Percentiles rank a stretch among this genome's conserved stretches.
These are phyloP conservation scores for Penicillium freii DNA, from an alignment of 2,329 filamentous ascomycete species.

Conservation along the genomic window DNA sequence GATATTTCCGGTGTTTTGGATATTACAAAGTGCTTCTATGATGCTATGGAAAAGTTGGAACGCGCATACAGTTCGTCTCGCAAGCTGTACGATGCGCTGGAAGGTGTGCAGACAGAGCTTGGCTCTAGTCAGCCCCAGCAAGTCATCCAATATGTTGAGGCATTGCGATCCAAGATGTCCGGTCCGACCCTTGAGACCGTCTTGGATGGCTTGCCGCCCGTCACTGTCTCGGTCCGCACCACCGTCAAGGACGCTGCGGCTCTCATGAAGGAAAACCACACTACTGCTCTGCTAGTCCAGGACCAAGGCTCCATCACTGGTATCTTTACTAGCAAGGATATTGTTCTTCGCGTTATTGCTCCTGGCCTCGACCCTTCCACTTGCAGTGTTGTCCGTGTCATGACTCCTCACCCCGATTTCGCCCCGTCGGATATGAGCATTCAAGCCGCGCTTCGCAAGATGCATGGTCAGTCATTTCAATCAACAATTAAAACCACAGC, in stretches of 20 bases:
- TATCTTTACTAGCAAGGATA: conserved; percentile 99
- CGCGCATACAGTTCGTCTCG: conserved; percentile 96
- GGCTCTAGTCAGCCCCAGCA: conserved; percentile 95
- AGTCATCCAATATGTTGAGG: conserved; percentile 98
- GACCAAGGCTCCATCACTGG: conserved; percentile 96
- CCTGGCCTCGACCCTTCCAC: conserved; percentile 89
- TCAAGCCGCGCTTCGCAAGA: conserved; percentile 94
- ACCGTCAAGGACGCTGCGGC: conserved; percentile 94
- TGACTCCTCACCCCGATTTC: conserved; percentile 99
- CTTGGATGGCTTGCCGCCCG: conserved; percentile 84
- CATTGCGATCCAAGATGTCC: conserved; percentile 93
- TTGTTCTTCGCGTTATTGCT: conserved; percentile 95
- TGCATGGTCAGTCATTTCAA: conserved; percentile 72
- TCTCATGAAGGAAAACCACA: conserved; percentile 98
- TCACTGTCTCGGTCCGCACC: conserved; percentile 91
- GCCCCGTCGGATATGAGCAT: conserved; percentile 99
- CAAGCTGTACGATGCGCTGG: conserved; percentile 93
- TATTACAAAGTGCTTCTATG: conserved; percentile 99
- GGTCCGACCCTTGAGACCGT: conserved; percentile 94
- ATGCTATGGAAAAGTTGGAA: conserved; percentile 99
- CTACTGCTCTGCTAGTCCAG: conserved; percentile 91
- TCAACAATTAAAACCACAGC: background rate
- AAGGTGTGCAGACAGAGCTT: conserved; percentile 95
- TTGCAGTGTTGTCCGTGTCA: conserved; percentile 96
- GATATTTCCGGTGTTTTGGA: conserved; percentile 97